Evolutionary conservation across 495 filamentous ascomycete genomes (phyloP).

Genomic region (Zalerion maritima): DNA sequence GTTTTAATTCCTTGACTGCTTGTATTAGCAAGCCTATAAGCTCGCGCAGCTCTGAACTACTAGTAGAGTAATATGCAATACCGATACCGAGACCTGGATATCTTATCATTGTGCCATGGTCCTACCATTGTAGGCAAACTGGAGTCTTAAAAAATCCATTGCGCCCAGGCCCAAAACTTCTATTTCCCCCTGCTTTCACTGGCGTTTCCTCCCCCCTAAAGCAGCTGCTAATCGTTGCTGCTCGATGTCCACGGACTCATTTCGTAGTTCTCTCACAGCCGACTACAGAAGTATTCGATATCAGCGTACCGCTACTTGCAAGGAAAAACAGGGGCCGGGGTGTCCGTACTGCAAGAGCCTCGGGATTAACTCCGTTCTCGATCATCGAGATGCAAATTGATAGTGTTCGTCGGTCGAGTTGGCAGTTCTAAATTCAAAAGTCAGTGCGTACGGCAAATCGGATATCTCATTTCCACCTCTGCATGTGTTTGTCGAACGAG

Average conservation of each 20-base stretch:
- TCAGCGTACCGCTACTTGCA: too few relatives aligned
- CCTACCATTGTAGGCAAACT: slow-evolving; percentile 1
- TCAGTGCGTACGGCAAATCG: too few relatives aligned
- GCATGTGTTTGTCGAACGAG: background rate
- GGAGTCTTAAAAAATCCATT: slow-evolving; percentile 3
- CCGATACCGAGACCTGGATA: too few relatives aligned
- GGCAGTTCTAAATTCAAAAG: slow-evolving; percentile 87
- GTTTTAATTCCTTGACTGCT: too few relatives aligned
- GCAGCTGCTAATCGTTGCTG: too few relatives aligned
- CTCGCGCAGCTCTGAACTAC: too few relatives aligned
- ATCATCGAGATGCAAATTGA: slow-evolving; percentile 92
- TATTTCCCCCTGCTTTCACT: slow-evolving; percentile 38
- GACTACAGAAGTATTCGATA: too few relatives aligned
- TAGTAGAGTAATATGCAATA: too few relatives aligned
- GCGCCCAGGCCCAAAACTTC: slow-evolving; percentile 6
- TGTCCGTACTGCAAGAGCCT: slow-evolving; percentile 71
- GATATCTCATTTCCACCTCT: too few relatives aligned
- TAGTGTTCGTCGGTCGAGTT: slow-evolving; percentile 76
- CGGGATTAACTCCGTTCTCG: slow-evolving; percentile 93
- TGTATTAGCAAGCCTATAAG: too few relatives aligned
- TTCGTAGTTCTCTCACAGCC: too few relatives aligned
- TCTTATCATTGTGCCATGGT: slow-evolving; percentile 4
- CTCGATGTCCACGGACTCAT: too few relatives aligned
- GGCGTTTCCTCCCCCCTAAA: slow-evolving; percentile 57
- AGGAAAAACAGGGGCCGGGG: background rate